These are phyloP conservation scores for Claviceps purpurea DNA, from an alignment of 2,329 filamentous ascomycete genomes.

Conservation along the genomic window DNA sequence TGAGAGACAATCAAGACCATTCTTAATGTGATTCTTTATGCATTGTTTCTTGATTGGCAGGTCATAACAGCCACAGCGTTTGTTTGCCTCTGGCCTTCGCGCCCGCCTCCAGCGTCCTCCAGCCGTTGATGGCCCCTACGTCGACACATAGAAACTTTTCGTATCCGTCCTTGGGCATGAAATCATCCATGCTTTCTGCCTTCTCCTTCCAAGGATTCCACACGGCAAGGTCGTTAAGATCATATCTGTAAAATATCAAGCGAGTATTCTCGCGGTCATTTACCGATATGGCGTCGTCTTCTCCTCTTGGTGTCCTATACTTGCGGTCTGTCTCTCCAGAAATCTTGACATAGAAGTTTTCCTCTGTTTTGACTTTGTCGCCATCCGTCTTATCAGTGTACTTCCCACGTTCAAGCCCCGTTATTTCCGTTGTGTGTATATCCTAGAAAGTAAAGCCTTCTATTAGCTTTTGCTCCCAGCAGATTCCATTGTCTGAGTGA, in stretches of 20 bases:
- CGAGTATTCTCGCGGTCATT: constrained; percentile 45
- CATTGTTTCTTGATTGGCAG: too few relatives aligned
- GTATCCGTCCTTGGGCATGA: constrained; percentile 78
- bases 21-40: too few relatives aligned
- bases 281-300: constrained; percentile 35
- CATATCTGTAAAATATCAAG: constrained; percentile 60
- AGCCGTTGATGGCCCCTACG: constrained; percentile 69
- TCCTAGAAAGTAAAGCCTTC: constrained; percentile 41
- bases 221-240: constrained; percentile 75
- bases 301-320: constrained; percentile 31
- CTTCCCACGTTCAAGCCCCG: constrained; percentile 59
- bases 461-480: not conserved
- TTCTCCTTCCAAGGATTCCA: constrained; percentile 97
- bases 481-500: not conserved
- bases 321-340: constrained; percentile 75
- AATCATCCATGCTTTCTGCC: constrained; percentile 69
- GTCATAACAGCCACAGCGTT: too few relatives aligned
- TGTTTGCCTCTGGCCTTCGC: constrained; percentile 12
- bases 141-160: constrained; percentile 93
- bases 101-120: constrained; percentile 74
- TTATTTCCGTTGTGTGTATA: constrained; percentile 58
- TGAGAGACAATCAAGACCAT: too few relatives aligned
- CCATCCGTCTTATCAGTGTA: constrained; percentile 78
- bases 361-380: constrained; percentile 49
- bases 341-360: constrained; percentile 51